Evolutionary conservation across 805 yeast genomes (phyloP), one percentile per base, ranked within the genome.

Genomic region (Millerozyma miso): DNA sequence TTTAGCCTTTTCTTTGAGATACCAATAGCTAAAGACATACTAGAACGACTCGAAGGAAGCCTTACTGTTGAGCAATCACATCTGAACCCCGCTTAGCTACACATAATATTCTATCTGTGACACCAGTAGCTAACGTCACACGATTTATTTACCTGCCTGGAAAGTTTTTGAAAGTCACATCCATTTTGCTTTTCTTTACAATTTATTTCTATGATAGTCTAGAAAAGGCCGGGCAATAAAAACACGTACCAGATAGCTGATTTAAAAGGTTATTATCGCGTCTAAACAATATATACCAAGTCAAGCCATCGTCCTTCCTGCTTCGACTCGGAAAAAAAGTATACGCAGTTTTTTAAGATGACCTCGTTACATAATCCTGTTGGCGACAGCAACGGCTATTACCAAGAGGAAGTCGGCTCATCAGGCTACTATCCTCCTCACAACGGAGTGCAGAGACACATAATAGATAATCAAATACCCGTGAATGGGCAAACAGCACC

Each of bases 311-410:
- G n/a, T n/a, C n/a, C n/a, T n/a, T n/a, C n/a, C n/a, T n/a, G n/a
- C n/a, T n/a, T n/a, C n/a, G n/a, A n/a, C n/a, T n/a, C n/a, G n/a
- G n/a, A n/a, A n/a, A n/a, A n/a, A n/a, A n/a, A n/a, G n/a, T n/a
- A n/a, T n/a, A n/a, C n/a, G n/a, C n/a, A n/a, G n/a, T n/a, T n/a
- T n/a, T n/a, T n/a, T 10, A 23, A 31, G 7, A 58, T 58, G 65
- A 58, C 65, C 16, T 60, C 66, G n/a, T 52, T 62, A 45, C 65
- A 60, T 33, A 53, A 51, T 34, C 52, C 56, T 13, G 61, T 60
- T 2, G 43, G 46, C 35, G 65, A 62, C 18, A 39, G 48, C 13
- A 41, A 48, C 29, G 41, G 45, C 19, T 63, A 62, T 39, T 65
- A 63, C 46, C 60, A 54, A 38, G 65, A 54, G 13, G 45, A 38